Conservation (phyloP, 192 early-diverging fungal genomes). For the Coemansia furcata region DNA sequence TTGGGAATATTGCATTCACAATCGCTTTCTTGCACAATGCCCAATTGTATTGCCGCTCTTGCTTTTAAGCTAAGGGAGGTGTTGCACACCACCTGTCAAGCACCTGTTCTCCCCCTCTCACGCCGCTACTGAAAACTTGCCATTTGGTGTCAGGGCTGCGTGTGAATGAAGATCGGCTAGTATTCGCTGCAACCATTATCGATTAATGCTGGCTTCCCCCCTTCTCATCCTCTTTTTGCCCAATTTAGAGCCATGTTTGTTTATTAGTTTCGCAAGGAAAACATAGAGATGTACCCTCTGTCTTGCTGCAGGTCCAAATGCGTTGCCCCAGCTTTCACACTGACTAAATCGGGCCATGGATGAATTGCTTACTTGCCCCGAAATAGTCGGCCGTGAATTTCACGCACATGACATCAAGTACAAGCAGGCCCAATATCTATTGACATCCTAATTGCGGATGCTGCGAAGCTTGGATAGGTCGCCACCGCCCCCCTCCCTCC, state of each 20-base stretch:
- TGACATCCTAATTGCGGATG: background rate
- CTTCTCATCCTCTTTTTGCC: background rate
- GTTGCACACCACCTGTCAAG: background rate
- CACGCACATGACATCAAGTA: background rate
- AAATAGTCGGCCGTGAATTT: background rate
- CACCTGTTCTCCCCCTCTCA: background rate
- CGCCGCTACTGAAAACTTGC: background rate
- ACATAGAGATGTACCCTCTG: background rate
- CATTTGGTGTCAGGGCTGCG: background rate
- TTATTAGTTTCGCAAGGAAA: background rate
- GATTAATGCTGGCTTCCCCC: background rate
- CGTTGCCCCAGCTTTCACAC: background rate
- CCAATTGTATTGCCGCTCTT: constrained; percentile 1
- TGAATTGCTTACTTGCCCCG: background rate
- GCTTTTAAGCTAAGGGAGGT: background rate
- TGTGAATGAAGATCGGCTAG: background rate
- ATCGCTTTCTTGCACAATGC: background rate
- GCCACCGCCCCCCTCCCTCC: background rate
- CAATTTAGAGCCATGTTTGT: background rate
- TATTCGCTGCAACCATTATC: background rate
- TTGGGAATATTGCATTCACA: background rate
- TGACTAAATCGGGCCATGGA: background rate
- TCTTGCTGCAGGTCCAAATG: background rate
- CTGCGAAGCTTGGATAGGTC: background rate
- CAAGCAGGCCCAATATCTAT: background rate